These are phyloP conservation scores for Hymenoscyphus linearis DNA, from an alignment of 2,329 filamentous ascomycete genomes.

Conservation along the genomic window DNA sequence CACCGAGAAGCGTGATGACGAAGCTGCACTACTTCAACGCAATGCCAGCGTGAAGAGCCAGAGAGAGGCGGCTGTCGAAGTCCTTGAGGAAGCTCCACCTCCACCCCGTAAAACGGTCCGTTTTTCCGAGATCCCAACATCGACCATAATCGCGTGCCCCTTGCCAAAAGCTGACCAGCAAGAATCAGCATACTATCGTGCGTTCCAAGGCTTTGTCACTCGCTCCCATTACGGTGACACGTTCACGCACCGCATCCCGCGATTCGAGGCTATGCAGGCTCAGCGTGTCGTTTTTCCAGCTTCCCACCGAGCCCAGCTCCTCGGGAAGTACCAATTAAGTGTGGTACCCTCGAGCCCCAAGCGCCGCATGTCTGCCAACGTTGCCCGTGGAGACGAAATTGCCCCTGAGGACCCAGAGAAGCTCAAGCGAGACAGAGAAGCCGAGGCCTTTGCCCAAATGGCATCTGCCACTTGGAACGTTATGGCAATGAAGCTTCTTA, in stretches of 20 bases:
- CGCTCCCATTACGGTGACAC: slow-evolving; percentile 64
- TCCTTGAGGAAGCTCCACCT: slow-evolving; percentile 35
- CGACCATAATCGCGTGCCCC: slow-evolving; percentile 37
- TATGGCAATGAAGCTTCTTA: slow-evolving; percentile 54
- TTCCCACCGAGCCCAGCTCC: slow-evolving; percentile 72
- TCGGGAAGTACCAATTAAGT: slow-evolving; percentile 78
- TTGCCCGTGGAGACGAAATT: slow-evolving; percentile 65
- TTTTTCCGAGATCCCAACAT: slow-evolving; percentile 50
- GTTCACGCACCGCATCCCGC: slow-evolving; percentile 77
- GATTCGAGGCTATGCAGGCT: slow-evolving; percentile 84
- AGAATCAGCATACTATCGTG: slow-evolving; percentile 82
- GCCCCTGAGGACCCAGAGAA: slow-evolving; percentile 58
- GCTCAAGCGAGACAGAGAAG: slow-evolving; percentile 68
- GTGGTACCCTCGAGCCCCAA: slow-evolving; percentile 63
- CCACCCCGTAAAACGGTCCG: slow-evolving; percentile 68
- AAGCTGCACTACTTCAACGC: slow-evolving; percentile 30
- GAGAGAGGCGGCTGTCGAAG: slow-evolving; percentile 24
- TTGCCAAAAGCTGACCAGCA: slow-evolving; percentile 46
- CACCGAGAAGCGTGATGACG: slow-evolving; percentile 38
- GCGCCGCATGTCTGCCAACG: slow-evolving; percentile 66
- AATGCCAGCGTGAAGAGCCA: slow-evolving; percentile 25
- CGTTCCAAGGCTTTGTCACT: slow-evolving; percentile 71
- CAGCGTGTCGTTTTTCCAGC: slow-evolving; percentile 69
- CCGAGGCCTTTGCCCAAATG: slow-evolving; percentile 72
- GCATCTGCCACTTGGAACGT: slow-evolving; percentile 56